Conservation (phyloP, 164 flowering plant genomes). For the Protea cynaroides region DNA sequence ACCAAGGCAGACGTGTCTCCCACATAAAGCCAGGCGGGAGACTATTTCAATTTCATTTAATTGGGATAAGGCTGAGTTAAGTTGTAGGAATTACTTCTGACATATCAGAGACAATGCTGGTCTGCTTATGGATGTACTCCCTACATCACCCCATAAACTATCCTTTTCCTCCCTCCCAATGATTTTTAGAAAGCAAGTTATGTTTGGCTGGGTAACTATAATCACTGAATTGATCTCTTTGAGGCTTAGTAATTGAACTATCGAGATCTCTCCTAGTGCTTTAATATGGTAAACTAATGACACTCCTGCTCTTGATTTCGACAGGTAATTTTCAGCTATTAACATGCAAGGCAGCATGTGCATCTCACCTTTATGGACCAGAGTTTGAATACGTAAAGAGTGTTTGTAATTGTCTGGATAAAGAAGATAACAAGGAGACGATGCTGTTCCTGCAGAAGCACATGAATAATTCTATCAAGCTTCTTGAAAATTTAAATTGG, state of each 20-base stretch:
- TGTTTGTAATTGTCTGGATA: slow-evolving; percentile 24
- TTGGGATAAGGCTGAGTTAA: no score
- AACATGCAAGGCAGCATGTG: slow-evolving; percentile 72
- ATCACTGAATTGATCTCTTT: neutral
- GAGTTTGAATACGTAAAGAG: slow-evolving; percentile 37
- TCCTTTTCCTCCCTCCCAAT: no score
- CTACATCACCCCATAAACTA: no score
- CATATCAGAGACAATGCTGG: no score
- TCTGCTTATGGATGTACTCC: no score
- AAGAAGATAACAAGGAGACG: slow-evolving; percentile 23
- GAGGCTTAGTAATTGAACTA: neutral
- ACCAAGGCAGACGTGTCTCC: no score
- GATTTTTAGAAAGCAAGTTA: no score
- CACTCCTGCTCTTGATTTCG: slow-evolving; percentile 4
- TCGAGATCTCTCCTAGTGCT: neutral
- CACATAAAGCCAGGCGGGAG: no score
- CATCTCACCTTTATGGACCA: slow-evolving; percentile 51
- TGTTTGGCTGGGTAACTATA: neutral
- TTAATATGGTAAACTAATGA: slow-evolving; percentile 5
- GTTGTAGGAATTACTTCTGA: no score
- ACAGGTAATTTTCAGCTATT: slow-evolving; percentile 58
- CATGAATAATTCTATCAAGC: slow-evolving; percentile 18
- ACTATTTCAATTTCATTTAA: no score
- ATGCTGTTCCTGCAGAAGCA: slow-evolving; percentile 32
- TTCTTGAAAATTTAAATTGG: slow-evolving; percentile 7